These are phyloP conservation scores for Ustilago curta DNA, from an alignment of 1,284 basidiomycete species.

Conservation along the genomic window DNA sequence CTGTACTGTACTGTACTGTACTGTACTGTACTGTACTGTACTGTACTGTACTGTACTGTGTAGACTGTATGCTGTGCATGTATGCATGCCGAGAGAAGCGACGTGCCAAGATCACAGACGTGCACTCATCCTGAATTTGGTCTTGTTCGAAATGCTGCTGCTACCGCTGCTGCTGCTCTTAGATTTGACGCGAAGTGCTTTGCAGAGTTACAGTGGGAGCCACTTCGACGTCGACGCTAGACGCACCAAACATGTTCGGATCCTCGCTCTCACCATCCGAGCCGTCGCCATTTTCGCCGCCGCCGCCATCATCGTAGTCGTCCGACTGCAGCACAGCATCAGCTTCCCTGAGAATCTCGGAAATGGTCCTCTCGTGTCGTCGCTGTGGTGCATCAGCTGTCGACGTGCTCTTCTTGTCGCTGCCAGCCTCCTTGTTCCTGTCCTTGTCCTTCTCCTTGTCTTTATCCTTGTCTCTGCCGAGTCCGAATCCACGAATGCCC, in stretches of 20 bases:
- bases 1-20: too few species aligned
- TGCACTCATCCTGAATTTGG: background rate
- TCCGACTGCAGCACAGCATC: conserved; percentile 49
- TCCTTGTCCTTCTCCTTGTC: conserved; percentile 21
- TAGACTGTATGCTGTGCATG: background rate
- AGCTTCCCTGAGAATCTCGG: conserved; percentile 50
- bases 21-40: too few species aligned
- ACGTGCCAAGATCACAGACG: background rate
- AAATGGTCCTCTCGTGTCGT: conserved; percentile 53
- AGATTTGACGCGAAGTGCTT: conserved; percentile 12
- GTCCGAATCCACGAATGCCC: conserved; percentile 31
- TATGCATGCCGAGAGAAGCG: background rate
- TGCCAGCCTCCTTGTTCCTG: conserved; percentile 5
- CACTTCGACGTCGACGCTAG: conserved; percentile 25
- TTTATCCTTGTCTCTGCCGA: conserved; percentile 32
- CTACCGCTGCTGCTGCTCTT: background rate
- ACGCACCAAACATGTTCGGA: conserved; percentile 37
- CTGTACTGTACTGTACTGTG: too few species aligned
- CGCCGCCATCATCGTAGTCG: conserved; percentile 13
- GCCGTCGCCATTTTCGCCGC: background rate
- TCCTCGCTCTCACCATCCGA: conserved; percentile 15
- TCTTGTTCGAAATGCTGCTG: background rate
- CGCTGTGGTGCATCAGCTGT: conserved; percentile 3
- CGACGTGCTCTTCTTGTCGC: background rate
- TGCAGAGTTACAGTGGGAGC: conserved; percentile 2